phyloP scores from a whole-genome alignment of 2,329 filamentous ascomycete species.

The Aspergillus japonicus region DNA sequence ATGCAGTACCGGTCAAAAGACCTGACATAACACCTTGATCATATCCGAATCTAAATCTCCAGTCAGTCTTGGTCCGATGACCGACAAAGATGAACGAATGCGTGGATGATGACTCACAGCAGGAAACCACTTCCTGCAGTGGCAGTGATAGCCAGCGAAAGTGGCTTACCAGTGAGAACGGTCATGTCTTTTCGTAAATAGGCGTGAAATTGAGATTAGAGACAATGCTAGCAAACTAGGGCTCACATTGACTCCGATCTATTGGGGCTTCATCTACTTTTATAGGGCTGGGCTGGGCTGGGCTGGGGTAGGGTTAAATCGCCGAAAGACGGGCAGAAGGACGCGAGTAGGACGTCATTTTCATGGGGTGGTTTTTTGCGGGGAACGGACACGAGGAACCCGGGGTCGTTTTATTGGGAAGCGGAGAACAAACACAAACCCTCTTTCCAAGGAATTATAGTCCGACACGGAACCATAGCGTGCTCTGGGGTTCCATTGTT shows the following conservation, averaged over 20 bases:
- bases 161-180: constrained; percentile 29
- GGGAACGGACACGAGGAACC: no score
- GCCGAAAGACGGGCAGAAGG: background rate
- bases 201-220: background rate
- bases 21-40: constrained; percentile 43
- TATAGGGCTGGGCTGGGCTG: background rate
- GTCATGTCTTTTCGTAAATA: constrained; percentile 16
- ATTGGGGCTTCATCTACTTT: constrained; percentile 1
- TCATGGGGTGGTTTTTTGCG: no score
- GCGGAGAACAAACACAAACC: no score
- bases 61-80: background rate
- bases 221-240: background rate
- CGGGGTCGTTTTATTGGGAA: no score
- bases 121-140: constrained; percentile 44
- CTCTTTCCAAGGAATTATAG: no score
- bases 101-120: constrained; percentile 37
- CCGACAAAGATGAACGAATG: constrained; percentile 5
- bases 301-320: background rate
- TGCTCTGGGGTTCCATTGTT: no score
- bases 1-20: constrained; percentile 31
- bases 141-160: constrained; percentile 45
- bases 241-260: background rate
- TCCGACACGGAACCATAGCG: no score
- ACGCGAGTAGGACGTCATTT: no score
- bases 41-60: constrained; percentile 31